Base-by-base conservation (phyloP, 2,329 filamentous ascomycete species). In the Scedosporium apiospermum region DNA sequence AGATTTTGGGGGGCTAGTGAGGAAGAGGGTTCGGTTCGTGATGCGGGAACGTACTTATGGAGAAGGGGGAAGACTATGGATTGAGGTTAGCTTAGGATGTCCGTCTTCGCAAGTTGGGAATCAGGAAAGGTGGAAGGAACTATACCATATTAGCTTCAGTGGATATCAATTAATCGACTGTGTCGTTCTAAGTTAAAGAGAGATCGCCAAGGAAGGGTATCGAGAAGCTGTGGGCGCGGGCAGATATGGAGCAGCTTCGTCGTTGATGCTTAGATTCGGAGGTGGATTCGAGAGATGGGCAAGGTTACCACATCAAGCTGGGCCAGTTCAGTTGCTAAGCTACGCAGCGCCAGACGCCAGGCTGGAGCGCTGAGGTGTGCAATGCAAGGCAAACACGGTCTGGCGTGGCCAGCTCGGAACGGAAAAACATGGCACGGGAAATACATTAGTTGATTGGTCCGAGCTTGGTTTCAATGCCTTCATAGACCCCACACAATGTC, bases 41-140 rank as follows among this genome's bases (percentile, higher is more conserved):
- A 53, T 64, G 61, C 49, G 64, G 41, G 59, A 58, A 69, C 85
- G 75, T 83, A 96, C 92, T 97, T 88, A 96, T 96, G 76, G 91
- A 89, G 85, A 96, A 96, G 69, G 92, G 93, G 68, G 90, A 95
- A 74, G 88, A 87, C 92, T 96, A 74, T 64, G 67, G 42, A 38
- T 38, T 26, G 62, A 61, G 51, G 16, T 76, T 72, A 76, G 74
- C 71, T 70, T 60, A 21, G 23, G 6, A 38, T 21, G 21, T 57
- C 27, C 38, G 30, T 61, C 26, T 16, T 30, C 21, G 53, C 21
- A 59, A 34, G 26, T 38, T 38, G 49, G 21, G 41, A 27, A 23
- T 55, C 23, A 57, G 38, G 21, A 23, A 41, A 18, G 26, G n/a
- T 21, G n/a, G 21, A 34, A 21, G 60, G 42, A 55, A 23, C 6